A percentile compares a stretch with the other conserved stretches of the same genome.
Conservation (phyloP, 106 monocot genomes). For the Dendrobium officinale region DNA sequence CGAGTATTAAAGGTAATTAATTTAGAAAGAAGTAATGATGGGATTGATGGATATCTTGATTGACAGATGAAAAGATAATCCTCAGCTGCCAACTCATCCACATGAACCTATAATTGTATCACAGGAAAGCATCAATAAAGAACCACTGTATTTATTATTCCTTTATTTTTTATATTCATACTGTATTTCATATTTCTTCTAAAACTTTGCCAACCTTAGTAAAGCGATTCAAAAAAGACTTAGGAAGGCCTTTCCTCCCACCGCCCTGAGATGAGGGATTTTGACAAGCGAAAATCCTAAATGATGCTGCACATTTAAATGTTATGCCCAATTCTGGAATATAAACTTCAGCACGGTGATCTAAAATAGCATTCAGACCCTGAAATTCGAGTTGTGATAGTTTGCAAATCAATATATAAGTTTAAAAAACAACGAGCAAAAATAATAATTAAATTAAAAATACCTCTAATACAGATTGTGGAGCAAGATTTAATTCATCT, state of each 20-base stretch:
- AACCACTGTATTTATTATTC: neutral
- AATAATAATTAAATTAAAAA: constrained; percentile 1
- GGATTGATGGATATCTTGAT: constrained; percentile 59
- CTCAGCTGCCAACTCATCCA: constrained; percentile 67
- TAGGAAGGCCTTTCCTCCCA: constrained; percentile 95
- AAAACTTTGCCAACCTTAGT: constrained; percentile 48
- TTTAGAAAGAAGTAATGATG: constrained; percentile 38
- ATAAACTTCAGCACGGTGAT: constrained; percentile 93
- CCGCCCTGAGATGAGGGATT: constrained; percentile 95
- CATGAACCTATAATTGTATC: constrained; percentile 51
- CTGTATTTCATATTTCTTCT: neutral
- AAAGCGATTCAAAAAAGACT: constrained; percentile 95
- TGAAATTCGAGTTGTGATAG: constrained; percentile 15
- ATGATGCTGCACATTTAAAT: constrained; percentile 72
- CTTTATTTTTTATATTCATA: neutral
- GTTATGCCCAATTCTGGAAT: constrained; percentile 75
- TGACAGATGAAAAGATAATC: constrained; percentile 87
- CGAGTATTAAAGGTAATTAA: constrained; percentile 68
- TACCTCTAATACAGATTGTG: constrained; percentile 91
- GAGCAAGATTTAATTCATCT: constrained; percentile 99
- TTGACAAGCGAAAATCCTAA: constrained; percentile 95
- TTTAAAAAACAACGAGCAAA: neutral
- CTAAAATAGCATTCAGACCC: constrained; percentile 95
- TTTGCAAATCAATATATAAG: neutral
- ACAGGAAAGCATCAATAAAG: neutral